Evolutionary conservation across 2,329 filamentous ascomycete genomes (phyloP), one percentile per base, ranked within the genome.

Genomic region (Basipetospora sp.): DNA sequence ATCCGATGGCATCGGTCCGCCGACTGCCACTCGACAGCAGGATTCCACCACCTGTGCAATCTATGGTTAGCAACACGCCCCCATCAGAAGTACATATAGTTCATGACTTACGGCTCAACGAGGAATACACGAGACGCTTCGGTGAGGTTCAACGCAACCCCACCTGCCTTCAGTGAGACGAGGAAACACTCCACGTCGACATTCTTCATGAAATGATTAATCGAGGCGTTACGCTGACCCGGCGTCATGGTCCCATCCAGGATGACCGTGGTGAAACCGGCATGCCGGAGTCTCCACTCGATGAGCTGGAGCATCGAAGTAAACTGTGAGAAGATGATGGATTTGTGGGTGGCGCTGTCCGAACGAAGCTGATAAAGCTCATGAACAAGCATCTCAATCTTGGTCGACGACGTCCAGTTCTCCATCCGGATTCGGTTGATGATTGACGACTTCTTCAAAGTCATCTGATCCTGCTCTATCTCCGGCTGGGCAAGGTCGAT

Each of bases 401-500:
- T 98, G 44, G 87, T 94, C 1, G 86, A 94, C 0, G 85, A 94
- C 0, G 86, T 94, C 90, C 90, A 98, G 50, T 96, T 83, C 55
- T 93, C 84, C 87, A 96, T 94, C 59, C 88, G 85, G 61, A 98
- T 96, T 39, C 90, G 82, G 56, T 96, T 96, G 66, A 96, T 92
- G 56, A 98, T 98, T 2, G 86, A 94, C 11, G 77, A 87, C 60
- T 94, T 94, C 69, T 94, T 94, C 42, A 94, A 77, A 5, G 77
- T 62, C 2, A 75, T 69, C 54, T 88, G 82, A 44, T 94, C 84
- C 57, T 94, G 87, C 58, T 94, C 87, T 38, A 94, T 87, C 47
- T 93, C 87, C 0, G 87, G 85, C 59, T 94, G 87, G 53, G 94
- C 88, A 28, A 94, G 75, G 56, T 98, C 90, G 47, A 98, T 93